Percentiles rank a stretch among this genome's conserved stretches.
phyloP scores from a whole-genome alignment of 805 yeast species.

The Diddensiella caesifluorescens region DNA sequence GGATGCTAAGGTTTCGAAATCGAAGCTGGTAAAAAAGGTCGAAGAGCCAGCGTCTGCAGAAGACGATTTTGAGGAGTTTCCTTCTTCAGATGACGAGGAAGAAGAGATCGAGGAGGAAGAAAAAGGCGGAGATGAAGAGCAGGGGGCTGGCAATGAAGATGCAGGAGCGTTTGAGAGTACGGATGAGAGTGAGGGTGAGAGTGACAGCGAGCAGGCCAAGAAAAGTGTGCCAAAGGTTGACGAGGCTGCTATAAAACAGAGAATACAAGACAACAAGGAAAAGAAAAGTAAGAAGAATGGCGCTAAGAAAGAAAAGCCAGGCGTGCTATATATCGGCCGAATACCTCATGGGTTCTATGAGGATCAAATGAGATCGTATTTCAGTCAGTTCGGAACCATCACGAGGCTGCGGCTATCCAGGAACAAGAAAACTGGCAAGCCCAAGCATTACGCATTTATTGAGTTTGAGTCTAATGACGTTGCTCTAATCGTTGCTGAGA shows the following conservation, averaged over 20 bases:
- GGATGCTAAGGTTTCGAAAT: conserved; percentile 7
- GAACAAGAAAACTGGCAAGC: conserved; percentile 82
- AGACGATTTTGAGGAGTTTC: conserved; percentile 17
- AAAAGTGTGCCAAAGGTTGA: conserved; percentile 13
- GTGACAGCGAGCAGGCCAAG: conserved; percentile 17
- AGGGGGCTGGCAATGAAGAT: conserved; percentile 13
- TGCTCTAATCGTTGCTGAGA: conserved; percentile 85
- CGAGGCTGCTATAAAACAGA: conserved; percentile 13
- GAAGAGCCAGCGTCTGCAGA: conserved; percentile 1
- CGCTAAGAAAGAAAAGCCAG: conserved; percentile 29
- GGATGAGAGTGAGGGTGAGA: conserved; percentile 26
- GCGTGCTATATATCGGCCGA: conserved; percentile 84
- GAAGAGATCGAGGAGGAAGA: conserved; percentile 13
- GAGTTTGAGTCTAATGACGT: conserved; percentile 72
- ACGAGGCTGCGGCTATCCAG: conserved; percentile 75
- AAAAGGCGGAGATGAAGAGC: conserved; percentile 8
- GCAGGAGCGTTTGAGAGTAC: conserved; percentile 25
- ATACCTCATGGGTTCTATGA: conserved; percentile 92
- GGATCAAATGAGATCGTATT: conserved; percentile 62
- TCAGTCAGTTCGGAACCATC: conserved; percentile 85
- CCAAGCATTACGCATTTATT: conserved; percentile 87
- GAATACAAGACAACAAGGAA: conserved; percentile 13
- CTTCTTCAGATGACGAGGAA: conserved; percentile 23
- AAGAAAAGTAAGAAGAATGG: conserved; percentile 23
- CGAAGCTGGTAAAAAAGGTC: conserved; percentile 10